Percentiles rank a stretch among this genome's conserved stretches.
Evolutionary conservation across 345 rosid species (phyloP).

Genomic region (Citrus inodora): DNA sequence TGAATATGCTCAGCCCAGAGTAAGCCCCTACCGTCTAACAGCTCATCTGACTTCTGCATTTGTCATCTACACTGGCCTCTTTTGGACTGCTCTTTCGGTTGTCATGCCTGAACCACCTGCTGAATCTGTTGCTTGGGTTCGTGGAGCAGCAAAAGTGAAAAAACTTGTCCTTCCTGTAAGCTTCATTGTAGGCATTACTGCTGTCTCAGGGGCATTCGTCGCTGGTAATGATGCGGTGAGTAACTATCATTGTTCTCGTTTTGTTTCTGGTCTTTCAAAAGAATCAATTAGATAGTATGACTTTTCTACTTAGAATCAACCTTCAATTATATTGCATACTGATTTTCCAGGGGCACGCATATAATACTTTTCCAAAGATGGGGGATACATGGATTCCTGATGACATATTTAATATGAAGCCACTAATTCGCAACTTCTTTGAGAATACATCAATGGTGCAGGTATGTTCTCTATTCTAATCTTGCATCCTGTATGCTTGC

Average conservation of each 20-base stretch:
- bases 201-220: constrained; percentile 91
- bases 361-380: constrained; percentile 92
- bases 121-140: constrained; percentile 76
- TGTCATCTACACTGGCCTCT: constrained; percentile 78
- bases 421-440: constrained; percentile 80
- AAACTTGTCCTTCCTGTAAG: constrained; percentile 76
- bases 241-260: not conserved
- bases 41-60: constrained; percentile 97
- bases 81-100: constrained; percentile 93
- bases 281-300: not conserved
- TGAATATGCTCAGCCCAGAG: constrained; percentile 84
- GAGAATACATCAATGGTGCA: constrained; percentile 90
- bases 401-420: constrained; percentile 71
- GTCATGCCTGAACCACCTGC: constrained; percentile 97
- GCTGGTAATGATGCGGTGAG: constrained; percentile 98
- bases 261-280: not conserved
- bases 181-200: constrained; percentile 81
- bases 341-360: constrained; percentile 67
- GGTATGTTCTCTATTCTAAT: constrained; percentile 35
- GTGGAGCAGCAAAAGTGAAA: constrained; percentile 82
- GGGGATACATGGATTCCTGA: constrained; percentile 91
- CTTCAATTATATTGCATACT: constrained; percentile 3
- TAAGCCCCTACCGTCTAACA: constrained; percentile 90
- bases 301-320: not conserved
- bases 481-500: not conserved